Evolutionary conservation across 1,139 yeast species (phyloP), one percentile per base, ranked within the genome.

Genomic region (Blastobotrys serpentis): DNA sequence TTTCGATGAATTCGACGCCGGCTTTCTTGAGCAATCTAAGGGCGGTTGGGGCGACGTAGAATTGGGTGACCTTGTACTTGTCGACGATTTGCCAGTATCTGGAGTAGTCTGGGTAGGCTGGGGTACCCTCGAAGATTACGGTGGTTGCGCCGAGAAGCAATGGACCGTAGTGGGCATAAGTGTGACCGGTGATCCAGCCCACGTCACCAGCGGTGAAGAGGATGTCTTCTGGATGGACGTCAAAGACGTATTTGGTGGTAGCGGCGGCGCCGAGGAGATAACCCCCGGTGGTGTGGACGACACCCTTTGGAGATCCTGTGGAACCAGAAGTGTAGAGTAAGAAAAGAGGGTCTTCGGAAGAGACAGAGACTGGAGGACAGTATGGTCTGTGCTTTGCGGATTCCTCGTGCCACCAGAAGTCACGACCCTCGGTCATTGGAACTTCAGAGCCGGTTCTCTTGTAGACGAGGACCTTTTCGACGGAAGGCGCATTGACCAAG

Each of bases 121-220:
- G 98, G 18, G 98, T 92, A 56, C 97, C 96, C 75, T 92, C 98
- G 64, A 92, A 92, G 52, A 92, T 88, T 56, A 92, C 82, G 30
- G 97, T 82, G 48, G 97, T 86, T 50, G 88, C 83, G 69, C 98
- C 98, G 51, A 88, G 76, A 45, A 81, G 71, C 62, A 92, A 78
- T 49, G 98, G 98, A 55, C 98, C 98, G 68, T 92, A 92, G 53
- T 90, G 76, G 34, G 95, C 96, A 65, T 92, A 92, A 34, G 98
- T 85, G 72, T 92, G 98, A 62, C 98, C 98, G 33, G 98, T 92
- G 67, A 92, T 92, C 98, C 98, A 92, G 68, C 98, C 98, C 47
- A 92, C 96, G 70, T 92, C 98, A 68, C 98, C 98, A 47, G 98
- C 98, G 46, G 98, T 90, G 77, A 92, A 92, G 54, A 92, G 75